Conservation (phyloP, 116 monocot species). For the Trichopus zeylanicus region DNA sequence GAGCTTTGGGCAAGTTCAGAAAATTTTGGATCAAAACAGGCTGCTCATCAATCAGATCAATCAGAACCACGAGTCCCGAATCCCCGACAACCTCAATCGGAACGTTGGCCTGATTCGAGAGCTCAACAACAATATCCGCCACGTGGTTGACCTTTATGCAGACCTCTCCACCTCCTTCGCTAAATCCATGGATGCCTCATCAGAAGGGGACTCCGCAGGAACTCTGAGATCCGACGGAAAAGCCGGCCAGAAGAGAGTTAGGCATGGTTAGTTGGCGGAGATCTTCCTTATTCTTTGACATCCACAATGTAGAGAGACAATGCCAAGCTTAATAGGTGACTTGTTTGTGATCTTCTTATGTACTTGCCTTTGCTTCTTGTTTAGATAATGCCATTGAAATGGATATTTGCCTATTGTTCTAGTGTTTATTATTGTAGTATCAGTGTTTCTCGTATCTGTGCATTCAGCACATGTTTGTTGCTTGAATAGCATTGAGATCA, state of each 20-base stretch:
- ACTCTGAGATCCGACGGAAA: conserved; percentile 19
- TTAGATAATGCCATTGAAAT: too few relatives aligned
- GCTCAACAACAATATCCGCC: conserved; percentile 69
- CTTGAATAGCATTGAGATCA: too few relatives aligned
- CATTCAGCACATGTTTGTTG: too few relatives aligned
- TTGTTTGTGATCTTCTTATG: too few relatives aligned
- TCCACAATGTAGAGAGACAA: too few relatives aligned
- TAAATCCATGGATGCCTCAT: conserved; percentile 43
- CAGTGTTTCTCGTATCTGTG: too few relatives aligned
- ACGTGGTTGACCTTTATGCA: conserved; percentile 55
- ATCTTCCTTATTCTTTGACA: not conserved
- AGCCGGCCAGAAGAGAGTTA: conserved; percentile 35
- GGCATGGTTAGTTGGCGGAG: conserved; percentile 12
- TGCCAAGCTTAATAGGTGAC: not conserved
- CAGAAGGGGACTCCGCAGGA: conserved; percentile 40
- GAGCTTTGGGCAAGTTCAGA: conserved; percentile 73
- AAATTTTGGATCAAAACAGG: conserved; percentile 61
- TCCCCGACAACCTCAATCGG: conserved; percentile 58
- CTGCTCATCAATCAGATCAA: conserved; percentile 71
- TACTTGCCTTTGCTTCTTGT: too few relatives aligned
- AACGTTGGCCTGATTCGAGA: conserved; percentile 67
- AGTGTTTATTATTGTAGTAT: too few relatives aligned
- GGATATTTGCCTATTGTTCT: too few relatives aligned
- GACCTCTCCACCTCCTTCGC: conserved; percentile 55
- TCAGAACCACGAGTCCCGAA: conserved; percentile 66